These are phyloP conservation scores for Salix exigua DNA, from an alignment of 345 rosid species.

Conservation along the genomic window DNA sequence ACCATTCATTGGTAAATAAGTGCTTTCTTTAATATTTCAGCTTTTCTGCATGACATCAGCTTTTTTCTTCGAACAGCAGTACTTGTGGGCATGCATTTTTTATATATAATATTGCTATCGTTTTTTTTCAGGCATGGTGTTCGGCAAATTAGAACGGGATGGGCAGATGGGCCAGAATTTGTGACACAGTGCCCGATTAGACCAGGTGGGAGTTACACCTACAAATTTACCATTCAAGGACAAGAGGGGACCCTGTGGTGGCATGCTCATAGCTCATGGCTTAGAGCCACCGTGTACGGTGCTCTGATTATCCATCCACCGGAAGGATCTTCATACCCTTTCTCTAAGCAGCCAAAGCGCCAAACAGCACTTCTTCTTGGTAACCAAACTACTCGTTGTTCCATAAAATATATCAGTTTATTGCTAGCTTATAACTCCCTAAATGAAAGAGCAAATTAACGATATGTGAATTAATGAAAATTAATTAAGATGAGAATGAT, in stretches of 20 bases:
- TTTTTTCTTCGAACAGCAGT: neutral
- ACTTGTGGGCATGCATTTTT: neutral
- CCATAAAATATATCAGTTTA: neutral
- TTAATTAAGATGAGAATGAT: neutral
- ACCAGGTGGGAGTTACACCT: conserved; percentile 76
- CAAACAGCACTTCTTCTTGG: conserved; percentile 73
- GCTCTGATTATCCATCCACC: conserved; percentile 67
- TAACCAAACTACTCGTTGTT: conserved; percentile 14
- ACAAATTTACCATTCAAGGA: conserved; percentile 79
- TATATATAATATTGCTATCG: neutral
- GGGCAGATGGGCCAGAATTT: conserved; percentile 98
- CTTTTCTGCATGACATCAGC: neutral
- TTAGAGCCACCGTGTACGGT: conserved; percentile 89
- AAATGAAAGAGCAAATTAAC: neutral
- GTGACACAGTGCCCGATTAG: conserved; percentile 93
- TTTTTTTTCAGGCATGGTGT: conserved; percentile 59
- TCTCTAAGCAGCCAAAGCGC: conserved; percentile 62
- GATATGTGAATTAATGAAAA: too few relatives aligned
- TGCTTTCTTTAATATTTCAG: neutral
- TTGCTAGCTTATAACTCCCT: neutral
- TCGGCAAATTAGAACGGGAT: conserved; percentile 75
- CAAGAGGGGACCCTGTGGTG: conserved; percentile 97
- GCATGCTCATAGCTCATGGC: conserved; percentile 99
- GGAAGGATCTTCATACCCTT: conserved; percentile 63
- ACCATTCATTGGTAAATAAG: conserved; percentile 78